A percentile compares a stretch with the other conserved stretches of the same genome.
phyloP scores from a whole-genome alignment of 495 filamentous ascomycete species.

The Podospora sp. region DNA sequence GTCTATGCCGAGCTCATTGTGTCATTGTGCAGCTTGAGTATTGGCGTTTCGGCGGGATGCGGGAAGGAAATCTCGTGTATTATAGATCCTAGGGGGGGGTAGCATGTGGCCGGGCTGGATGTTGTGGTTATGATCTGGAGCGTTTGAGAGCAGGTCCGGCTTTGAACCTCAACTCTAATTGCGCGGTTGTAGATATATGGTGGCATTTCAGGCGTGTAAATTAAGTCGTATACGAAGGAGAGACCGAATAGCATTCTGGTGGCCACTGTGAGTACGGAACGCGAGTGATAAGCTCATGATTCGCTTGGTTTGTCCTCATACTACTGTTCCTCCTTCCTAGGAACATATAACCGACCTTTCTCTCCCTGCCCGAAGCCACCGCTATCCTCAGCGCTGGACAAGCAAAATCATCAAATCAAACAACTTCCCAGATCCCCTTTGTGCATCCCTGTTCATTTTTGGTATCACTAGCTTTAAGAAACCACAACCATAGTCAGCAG shows the following conservation, averaged over 20 bases:
- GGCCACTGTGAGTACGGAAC: neutral
- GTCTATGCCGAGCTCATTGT: neutral
- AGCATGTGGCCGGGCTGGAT: neutral
- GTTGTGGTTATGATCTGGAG: neutral
- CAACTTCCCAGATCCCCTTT: neutral
- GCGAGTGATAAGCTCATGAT: neutral
- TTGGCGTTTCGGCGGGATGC: slow-evolving; percentile 6
- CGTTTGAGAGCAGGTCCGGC: neutral
- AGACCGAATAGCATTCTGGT: neutral
- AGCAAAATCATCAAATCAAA: neutral
- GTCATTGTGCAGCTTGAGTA: neutral
- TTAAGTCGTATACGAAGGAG: slow-evolving; percentile 1
- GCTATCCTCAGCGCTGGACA: too few species aligned
- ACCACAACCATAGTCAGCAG: too few species aligned
- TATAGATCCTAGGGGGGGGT: slow-evolving; percentile 25
- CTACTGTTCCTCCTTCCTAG: too few species aligned
- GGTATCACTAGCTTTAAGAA: slow-evolving; percentile 4
- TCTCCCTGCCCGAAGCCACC: too few species aligned
- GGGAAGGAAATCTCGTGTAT: slow-evolving; percentile 23
- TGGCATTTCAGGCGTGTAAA: slow-evolving; percentile 17
- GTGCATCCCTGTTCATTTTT: neutral
- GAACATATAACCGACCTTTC: too few species aligned
- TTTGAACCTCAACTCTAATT: neutral
- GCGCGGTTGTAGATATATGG: slow-evolving; percentile 14
- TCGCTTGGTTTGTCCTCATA: too few species aligned